Conservation (phyloP, 257 asterid genomes). For the Fraxinus excelsior region DNA sequence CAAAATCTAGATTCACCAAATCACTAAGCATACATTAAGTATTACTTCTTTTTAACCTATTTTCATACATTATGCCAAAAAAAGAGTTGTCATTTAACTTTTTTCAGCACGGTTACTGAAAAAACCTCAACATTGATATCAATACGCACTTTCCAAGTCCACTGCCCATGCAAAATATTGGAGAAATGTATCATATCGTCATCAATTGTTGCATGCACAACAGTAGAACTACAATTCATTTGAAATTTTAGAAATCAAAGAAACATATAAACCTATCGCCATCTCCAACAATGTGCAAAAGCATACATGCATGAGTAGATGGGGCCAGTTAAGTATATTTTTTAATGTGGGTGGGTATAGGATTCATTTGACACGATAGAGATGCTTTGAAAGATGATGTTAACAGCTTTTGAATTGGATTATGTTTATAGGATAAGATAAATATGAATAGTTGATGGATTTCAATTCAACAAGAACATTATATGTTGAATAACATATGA, state of each 20-base stretch:
- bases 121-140: not conserved
- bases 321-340: not conserved
- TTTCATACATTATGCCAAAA: not conserved
- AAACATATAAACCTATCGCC: not conserved
- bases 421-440: not conserved
- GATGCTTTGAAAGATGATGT: not conserved
- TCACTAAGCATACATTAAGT: not conserved
- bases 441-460: not conserved
- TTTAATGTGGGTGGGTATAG: not conserved
- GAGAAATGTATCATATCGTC: not conserved
- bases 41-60: not conserved
- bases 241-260: not conserved
- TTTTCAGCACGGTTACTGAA: not conserved
- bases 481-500: not conserved
- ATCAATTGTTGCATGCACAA: not conserved
- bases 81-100: not conserved
- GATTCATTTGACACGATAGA: not conserved
- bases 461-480: not conserved
- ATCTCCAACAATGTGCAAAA: not conserved
- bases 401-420: not conserved
- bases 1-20: not conserved
- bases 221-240: not conserved
- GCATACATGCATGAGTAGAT: not conserved
- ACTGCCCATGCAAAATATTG: not conserved
- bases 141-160: not conserved